These are phyloP conservation scores for Lentinula sp. DNA, from an alignment of 768 basidiomycete species.

Conservation along the genomic window DNA sequence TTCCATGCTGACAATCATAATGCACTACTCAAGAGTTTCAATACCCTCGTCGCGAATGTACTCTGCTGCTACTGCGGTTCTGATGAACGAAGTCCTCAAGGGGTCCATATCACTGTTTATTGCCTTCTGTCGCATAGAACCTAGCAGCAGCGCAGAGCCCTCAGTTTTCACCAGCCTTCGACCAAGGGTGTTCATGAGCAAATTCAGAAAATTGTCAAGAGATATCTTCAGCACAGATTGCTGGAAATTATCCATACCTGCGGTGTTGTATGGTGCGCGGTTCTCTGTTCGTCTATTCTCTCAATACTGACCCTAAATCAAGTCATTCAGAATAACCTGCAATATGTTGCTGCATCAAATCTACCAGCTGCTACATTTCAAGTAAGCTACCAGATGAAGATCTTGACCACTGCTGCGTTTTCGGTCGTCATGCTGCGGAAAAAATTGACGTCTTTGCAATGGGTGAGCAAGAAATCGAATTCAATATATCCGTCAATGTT, in stretches of 20 bases:
- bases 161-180: conserved; percentile 9
- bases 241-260: conserved; percentile 96
- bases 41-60: conserved; percentile 71
- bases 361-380: conserved; percentile 95
- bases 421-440: conserved; percentile 79
- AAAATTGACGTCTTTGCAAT: conserved; percentile 67
- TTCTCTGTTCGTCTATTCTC: background rate
- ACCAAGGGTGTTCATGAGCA: background rate
- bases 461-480: conserved; percentile 29
- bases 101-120: conserved; percentile 81
- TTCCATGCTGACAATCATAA: conserved; percentile 83
- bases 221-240: conserved; percentile 88
- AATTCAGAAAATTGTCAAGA: conserved; percentile 41
- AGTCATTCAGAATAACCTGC: conserved; percentile 93
- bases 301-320: conserved; percentile 10
- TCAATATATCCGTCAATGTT: background rate
- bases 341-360: conserved; percentile 92
- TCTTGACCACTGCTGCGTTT: conserved; percentile 88
- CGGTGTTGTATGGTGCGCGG: conserved; percentile 76
- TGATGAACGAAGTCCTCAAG: conserved; percentile 92
- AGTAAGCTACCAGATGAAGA: conserved; percentile 97
- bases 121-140: conserved; percentile 65
- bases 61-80: conserved; percentile 90
- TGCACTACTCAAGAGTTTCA: conserved; percentile 93
- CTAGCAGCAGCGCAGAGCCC: conserved; percentile 3